phyloP scores from a whole-genome alignment of 2,329 filamentous ascomycete species.

The Furcasterigmium sp. region DNA sequence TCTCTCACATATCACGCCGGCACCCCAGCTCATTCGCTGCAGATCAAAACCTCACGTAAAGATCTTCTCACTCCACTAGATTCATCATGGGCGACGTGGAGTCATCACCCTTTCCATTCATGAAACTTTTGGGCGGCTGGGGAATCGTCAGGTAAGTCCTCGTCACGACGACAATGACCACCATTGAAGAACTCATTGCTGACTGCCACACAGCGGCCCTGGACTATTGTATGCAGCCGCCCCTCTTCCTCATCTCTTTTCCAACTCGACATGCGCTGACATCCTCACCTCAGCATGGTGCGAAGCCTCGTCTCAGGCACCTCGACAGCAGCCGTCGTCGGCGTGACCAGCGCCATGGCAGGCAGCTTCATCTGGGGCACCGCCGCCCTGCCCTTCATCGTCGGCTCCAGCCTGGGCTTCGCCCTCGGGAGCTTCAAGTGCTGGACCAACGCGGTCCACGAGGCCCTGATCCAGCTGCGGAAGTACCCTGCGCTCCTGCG shows the following conservation, averaged over 20 bases:
- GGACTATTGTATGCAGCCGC: background rate
- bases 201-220: background rate
- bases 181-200: background rate
- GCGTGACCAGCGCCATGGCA: background rate
- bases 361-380: conserved; percentile 14
- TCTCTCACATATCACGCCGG: too few relatives aligned
- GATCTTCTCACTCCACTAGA: too few relatives aligned
- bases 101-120: background rate
- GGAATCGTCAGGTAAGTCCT: background rate
- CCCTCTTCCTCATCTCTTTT: background rate
- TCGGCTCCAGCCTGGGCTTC: conserved; percentile 15
- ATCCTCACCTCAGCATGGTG: background rate
- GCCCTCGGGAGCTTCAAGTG: conserved; percentile 13
- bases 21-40: too few relatives aligned
- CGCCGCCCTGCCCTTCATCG: conserved; percentile 14
- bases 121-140: background rate
- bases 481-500: conserved; percentile 15
- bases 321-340: background rate
- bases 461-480: conserved; percentile 13
- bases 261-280: background rate
- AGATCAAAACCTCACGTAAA: too few relatives aligned
- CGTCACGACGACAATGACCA: background rate
- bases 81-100: background rate
- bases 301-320: background rate
- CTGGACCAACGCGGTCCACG: conserved; percentile 12